Evolutionary conservation across 495 filamentous ascomycete species (phyloP), one percentile per base, ranked within the genome.

Genomic region (Aspergillus mulundensis): DNA sequence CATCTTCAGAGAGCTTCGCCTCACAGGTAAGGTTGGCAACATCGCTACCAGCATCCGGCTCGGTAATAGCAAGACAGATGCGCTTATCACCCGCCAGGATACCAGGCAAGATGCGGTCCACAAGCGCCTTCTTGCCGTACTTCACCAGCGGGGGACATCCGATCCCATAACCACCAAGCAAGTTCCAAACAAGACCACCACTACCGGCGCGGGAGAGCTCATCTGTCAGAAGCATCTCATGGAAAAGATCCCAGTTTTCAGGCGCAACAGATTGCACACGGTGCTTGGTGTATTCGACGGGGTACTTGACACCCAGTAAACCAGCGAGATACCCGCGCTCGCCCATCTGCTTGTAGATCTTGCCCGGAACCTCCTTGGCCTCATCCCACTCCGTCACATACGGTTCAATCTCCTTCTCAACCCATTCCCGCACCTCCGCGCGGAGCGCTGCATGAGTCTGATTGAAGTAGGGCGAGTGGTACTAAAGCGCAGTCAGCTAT

Each of bases 191-290:
- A 47, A 98, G 86, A 53, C 94, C 94, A 66, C 94, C 94, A 52
- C 88, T 93, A 23, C 86, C 94, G 47, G 83, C 77, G 44, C 94
- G 89, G 39, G 88, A 94, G 12, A 98, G 73, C 78, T 98, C 94
- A 65, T 98, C 94, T 2, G 92, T 97, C 43, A 98, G 63, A 24
- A 97, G 74, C 80, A 97, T 83, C 76, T 98, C 94, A 74, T 98
- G 94, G 83, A 97, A 98, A 19, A 95, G 80, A 73, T 98, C 94
- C 94, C 94, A 98, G 68, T 93, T 84, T 70, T 97, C 91, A 12
- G 86, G 78, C 2, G 87, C 70, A 16, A 98, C 94, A 39, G 84
- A 84, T 71, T 87, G 81, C 46, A 96, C 82, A 0, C 79, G 71
- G 66, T 88, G 77, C 11, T 84, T 74, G 15, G 86, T 87, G 65